Evolutionary conservation across 2,329 filamentous ascomycete species (phyloP).

Genomic region (Epichloe aotearoae): DNA sequence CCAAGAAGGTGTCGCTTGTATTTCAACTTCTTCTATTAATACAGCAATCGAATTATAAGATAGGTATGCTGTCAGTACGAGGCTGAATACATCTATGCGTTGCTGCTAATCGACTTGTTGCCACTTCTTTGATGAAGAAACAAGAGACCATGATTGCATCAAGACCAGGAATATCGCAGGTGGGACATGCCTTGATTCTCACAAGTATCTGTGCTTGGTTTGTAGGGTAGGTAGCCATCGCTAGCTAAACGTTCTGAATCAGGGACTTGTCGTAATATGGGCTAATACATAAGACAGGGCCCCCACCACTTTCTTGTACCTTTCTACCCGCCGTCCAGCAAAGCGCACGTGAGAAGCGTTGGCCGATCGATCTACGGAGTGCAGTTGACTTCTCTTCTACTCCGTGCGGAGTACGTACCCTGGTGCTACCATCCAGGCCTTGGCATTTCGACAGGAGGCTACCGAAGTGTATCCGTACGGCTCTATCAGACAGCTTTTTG

Average conservation of each 20-base stretch:
- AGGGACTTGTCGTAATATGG: slow-evolving; percentile 30
- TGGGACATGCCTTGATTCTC: not conserved
- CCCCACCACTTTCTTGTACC: too few species aligned
- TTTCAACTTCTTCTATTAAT: too few species aligned
- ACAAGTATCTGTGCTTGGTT: not conserved
- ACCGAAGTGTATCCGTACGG: slow-evolving; percentile 1
- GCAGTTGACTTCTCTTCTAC: too few species aligned
- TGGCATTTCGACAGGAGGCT: too few species aligned
- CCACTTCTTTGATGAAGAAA: not conserved
- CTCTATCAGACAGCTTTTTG: not conserved
- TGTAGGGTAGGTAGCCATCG: slow-evolving; percentile 18
- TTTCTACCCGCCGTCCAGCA: too few species aligned
- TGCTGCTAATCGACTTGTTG: not conserved
- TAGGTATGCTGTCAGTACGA: not conserved
- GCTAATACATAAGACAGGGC: slow-evolving; percentile 16
- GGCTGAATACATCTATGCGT: not conserved
- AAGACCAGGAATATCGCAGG: too few species aligned
- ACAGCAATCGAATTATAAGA: too few species aligned
- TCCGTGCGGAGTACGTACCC: not conserved
- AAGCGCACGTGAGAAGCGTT: too few species aligned
- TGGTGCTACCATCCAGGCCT: too few species aligned
- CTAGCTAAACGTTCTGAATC: slow-evolving; percentile 18
- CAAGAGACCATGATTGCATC: not conserved
- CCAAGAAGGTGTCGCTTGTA: not conserved
- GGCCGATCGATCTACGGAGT: too few species aligned